Conservation (phyloP, 2,329 filamentous ascomycete genomes). For the Apiospora malaysiana region DNA sequence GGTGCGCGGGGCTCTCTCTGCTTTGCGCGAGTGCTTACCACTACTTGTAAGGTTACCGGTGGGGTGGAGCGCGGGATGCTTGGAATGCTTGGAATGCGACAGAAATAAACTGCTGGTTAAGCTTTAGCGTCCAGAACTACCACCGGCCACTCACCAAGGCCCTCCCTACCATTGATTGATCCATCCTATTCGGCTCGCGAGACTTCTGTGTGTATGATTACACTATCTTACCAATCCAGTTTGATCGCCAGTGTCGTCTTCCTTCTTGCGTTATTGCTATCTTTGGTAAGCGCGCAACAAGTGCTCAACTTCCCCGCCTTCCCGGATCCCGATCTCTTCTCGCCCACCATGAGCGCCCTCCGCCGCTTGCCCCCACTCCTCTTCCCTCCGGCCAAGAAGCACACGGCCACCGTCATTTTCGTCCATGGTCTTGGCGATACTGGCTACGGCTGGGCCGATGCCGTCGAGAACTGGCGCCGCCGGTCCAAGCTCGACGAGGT, state of each 20-base stretch:
- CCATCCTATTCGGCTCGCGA: neutral
- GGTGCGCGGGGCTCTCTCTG: neutral
- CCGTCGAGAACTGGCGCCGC: constrained; percentile 87
- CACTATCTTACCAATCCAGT: constrained; percentile 1
- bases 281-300: constrained; percentile 1
- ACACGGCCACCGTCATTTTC: constrained; percentile 95
- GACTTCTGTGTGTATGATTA: constrained; percentile 3
- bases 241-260: neutral
- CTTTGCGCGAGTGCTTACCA: neutral
- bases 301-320: constrained; percentile 8
- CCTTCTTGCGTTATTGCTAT: neutral
- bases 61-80: neutral
- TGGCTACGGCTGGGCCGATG: constrained; percentile 77
- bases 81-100: constrained; percentile 9
- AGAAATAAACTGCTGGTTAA: neutral
- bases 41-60: too few relatives aligned
- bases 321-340: constrained; percentile 6
- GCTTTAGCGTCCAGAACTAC: constrained; percentile 1
- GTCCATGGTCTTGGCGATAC: constrained; percentile 90
- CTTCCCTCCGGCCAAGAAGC: constrained; percentile 50
- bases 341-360: constrained; percentile 30
- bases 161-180: neutral
- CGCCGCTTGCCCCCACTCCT: constrained; percentile 37
- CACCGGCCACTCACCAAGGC: neutral
- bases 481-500: constrained; percentile 84